Evolutionary conservation across 805 yeast species (phyloP), one percentile per base, ranked within the genome.

Genomic region (Starmerella kuoi): DNA sequence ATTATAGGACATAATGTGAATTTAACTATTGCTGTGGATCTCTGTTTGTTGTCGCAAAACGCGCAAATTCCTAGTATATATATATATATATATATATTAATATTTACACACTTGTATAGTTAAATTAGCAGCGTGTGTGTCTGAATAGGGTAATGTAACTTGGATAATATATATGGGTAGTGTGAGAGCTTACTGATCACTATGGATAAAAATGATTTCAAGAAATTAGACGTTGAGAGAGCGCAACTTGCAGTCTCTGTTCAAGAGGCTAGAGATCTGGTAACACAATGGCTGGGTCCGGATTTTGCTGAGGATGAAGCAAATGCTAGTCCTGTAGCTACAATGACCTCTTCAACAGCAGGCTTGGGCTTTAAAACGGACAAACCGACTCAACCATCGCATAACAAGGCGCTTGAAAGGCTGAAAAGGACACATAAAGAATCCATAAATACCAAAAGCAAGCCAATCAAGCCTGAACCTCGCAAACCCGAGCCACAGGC

Each of bases 141-240:
- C n/a, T n/a, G n/a, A n/a, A n/a, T n/a, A n/a, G n/a, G n/a, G n/a
- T n/a, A n/a, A n/a, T n/a, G n/a, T n/a, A n/a, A n/a, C n/a, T n/a
- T n/a, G n/a, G n/a, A n/a, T n/a, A n/a, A n/a, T n/a, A n/a, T n/a
- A n/a, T n/a, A n/a, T n/a, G n/a, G n/a, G n/a, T n/a, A n/a, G n/a
- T n/a, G n/a, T n/a, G n/a, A n/a, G n/a, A n/a, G n/a, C n/a, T n/a
- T n/a, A n/a, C n/a, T n/a, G n/a, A n/a, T 19, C 7, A 11, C 26
- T 22, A 33, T 33, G 37, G 37, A 33, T 19, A 33, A 30, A 11
- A 21, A 40, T 31, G 50, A 50, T 31, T 48, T 40, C 41, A 42
- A 47, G 21, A 28, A 38, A 26, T 48, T 52, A 4, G 55, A 52
- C 12, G 39, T 48, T 1, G 56, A 51, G 26, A 37, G 55, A 6